Base-by-base conservation (phyloP, 306 rosid genomes). In the Acmispon strigosus region DNA sequence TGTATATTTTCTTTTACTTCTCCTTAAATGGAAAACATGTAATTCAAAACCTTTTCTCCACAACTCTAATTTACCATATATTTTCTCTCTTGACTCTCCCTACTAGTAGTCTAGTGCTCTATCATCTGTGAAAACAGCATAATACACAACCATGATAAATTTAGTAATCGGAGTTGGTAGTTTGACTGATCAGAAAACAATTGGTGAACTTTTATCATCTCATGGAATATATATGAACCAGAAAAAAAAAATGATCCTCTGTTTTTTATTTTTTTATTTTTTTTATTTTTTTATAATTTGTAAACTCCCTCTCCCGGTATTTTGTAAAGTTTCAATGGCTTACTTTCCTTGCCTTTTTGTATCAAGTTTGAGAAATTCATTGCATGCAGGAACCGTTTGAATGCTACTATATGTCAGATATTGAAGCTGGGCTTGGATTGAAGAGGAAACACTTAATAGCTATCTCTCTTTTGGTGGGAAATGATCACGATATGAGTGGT, bases 371-470 rank as follows among this genome's bases (percentile, higher is more conserved):
- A 71, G 70, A 77, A 65, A 76, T 51, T 64, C 70, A 57, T 71
- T 78, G 51, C 68, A 17, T 80, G 82, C 85, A 94, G 98, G 98
- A 90, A 83, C 89, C 96, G 18, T 89, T 91, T 80, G 96, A 90
- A 81, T 90, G 95, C 84, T 90, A 89, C 92, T 53, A 63, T 58
- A 80, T 90, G 84, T 89, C 96, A 45, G 98, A 87, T 80, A 87
- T 94, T 74, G 95, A 91, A 84, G 87, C 85, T 37, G 92, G 96
- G 53, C 91, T 91, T 70, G 92, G 95, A 67, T 84, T 94, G 86
- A 94, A 89, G 83, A 86, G 97, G 87, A 86, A 86, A 48, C 99
- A 91, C 66, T 83, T 94, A 15, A 82, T 91, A 69, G 96, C 95
- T 43, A 85, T 94, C 45, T 73, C 96, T 73, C 97, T 94, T 79